Evolutionary conservation across 768 basidiomycete genomes (phyloP).

Genomic region (Serendipita sp.): DNA sequence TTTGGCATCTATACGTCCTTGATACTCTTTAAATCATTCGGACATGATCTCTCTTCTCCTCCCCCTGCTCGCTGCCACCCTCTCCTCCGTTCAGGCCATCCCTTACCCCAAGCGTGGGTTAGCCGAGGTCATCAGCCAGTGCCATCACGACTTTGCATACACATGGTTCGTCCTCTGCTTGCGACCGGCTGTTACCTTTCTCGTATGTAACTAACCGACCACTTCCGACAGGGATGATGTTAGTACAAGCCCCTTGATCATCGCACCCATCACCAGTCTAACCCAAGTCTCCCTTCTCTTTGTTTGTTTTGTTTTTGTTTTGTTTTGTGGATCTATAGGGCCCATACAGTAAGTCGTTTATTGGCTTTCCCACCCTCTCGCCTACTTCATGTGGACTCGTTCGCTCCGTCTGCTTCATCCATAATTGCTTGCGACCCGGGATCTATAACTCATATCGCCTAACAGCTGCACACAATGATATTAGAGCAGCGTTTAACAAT

Average conservation of each 20-base stretch:
- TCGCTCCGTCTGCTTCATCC: no score
- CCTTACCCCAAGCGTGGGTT: not conserved
- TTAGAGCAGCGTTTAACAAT: not conserved
- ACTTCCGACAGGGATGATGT: slow-evolving; percentile 1
- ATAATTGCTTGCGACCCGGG: no score
- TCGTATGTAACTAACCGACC: not conserved
- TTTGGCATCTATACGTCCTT: no score
- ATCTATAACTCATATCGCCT: no score
- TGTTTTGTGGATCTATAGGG: not conserved
- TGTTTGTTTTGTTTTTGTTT: not conserved
- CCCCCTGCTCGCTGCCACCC: not conserved
- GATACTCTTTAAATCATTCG: no score
- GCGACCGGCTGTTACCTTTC: no score
- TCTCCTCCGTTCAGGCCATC: not conserved
- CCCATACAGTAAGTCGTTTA: not conserved
- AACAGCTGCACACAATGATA: not conserved
- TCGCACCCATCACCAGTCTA: no score
- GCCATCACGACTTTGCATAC: slow-evolving; percentile 2
- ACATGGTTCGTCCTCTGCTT: not conserved
- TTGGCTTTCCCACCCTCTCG: no score
- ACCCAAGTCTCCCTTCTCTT: no score
- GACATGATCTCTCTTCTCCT: not conserved
- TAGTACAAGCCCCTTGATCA: not conserved
- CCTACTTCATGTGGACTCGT: no score
- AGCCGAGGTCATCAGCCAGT: not conserved